Evolutionary conservation across 352 stramenopile genomes (phyloP), one percentile per base, ranked within the genome.

Genomic region (Phytopythium kandeliae): DNA sequence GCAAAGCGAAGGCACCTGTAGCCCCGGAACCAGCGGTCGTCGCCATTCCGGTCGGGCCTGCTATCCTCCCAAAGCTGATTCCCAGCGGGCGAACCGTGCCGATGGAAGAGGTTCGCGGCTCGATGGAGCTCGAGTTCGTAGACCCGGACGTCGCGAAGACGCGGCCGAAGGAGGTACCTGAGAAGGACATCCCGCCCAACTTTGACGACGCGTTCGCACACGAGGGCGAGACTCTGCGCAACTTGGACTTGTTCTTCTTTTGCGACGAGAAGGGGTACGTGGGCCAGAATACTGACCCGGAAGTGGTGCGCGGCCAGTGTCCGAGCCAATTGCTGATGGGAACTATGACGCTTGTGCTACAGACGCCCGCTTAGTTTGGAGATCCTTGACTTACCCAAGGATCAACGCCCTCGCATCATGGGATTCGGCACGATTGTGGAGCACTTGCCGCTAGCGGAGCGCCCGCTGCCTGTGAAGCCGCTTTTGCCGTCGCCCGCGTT

Each of bases 161-260:
- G 7, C 55, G 53, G 16, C 67, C 69, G 3, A 65, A 80, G 52
- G 80, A 92, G 69, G 62, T 65, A 15, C 51, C 69, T n/a, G 80
- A 92, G 38, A 61, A 47, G n/a, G 70, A 85, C 37, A 78, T 92
- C 11, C 64, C 78, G 7, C 33, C 54, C 0, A 66, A 85, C 51
- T 92, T 88, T 45, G 82, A 89, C 38, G 80, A 92, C 49, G 67
- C 67, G 22, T 84, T 74, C 50, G 69, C 78, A 16, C 62, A 84
- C 35, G 80, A 79, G 40, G 62, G 66, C 33, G 83, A 93, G 50
- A 71, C 70, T 5, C 57, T 93, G 40, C 83, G 83, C 5, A 86
- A 86, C 49, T 66, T 93, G 26, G 83, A 93, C 35, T 57, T 89
- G 60, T 93, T 93, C 40, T 93, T 86, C 68, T 93, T 93, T 48